Evolutionary conservation across 495 filamentous ascomycete species (phyloP).

Genomic region (Platismatia glauca): DNA sequence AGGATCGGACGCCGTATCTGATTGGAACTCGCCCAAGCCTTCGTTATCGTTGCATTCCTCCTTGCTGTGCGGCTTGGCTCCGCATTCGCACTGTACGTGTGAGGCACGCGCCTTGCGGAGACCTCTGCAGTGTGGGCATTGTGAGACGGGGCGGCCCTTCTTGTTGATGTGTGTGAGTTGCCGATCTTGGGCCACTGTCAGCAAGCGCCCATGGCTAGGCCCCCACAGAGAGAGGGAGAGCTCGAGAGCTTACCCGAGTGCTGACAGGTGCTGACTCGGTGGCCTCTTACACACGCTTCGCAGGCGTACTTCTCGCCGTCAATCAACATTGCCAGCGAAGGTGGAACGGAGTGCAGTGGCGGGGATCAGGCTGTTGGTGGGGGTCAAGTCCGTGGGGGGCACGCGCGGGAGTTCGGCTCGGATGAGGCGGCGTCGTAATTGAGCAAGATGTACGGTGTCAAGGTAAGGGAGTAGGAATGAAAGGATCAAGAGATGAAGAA

Average conservation of each 20-base stretch:
- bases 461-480: background rate
- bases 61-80: conserved; percentile 70
- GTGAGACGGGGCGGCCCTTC: conserved; percentile 95
- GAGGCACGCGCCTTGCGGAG: conserved; percentile 95
- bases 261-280: conserved; percentile 91
- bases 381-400: background rate
- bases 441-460: background rate
- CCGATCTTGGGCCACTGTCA: conserved; percentile 56
- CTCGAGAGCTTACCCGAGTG: conserved; percentile 62
- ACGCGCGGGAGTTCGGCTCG: background rate
- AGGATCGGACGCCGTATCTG: conserved; percentile 36
- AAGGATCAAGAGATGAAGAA: background rate
- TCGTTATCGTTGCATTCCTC: conserved; percentile 52
- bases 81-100: conserved; percentile 96
- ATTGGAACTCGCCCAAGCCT: conserved; percentile 42
- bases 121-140: conserved; percentile 94
- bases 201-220: conserved; percentile 18
- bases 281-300: conserved; percentile 88
- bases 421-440: background rate
- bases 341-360: background rate
- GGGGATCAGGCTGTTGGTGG: background rate
- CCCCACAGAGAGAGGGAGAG: conserved; percentile 26
- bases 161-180: conserved; percentile 94
- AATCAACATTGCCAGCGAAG: conserved; percentile 55
- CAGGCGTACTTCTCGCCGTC: conserved; percentile 86